These are phyloP conservation scores for Ricinus communis DNA, from an alignment of 345 rosid genomes.

Conservation along the genomic window DNA sequence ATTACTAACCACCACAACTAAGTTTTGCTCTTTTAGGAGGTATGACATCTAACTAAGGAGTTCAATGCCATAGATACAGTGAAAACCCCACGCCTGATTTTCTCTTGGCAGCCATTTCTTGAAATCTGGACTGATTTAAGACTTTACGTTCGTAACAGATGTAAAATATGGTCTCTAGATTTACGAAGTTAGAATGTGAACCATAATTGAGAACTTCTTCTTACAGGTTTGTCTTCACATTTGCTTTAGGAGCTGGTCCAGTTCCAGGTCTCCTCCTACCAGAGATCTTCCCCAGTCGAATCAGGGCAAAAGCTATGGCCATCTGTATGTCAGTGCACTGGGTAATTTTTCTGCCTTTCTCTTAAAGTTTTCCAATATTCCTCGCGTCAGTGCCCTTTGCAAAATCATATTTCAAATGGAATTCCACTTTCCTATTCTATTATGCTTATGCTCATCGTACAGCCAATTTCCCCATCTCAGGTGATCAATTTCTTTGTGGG, in stretches of 20 bases:
- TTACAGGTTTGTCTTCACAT: slow-evolving; percentile 85
- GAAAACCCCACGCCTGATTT: too few species aligned
- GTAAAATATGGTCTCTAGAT: neutral
- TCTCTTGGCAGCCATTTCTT: slow-evolving; percentile 1
- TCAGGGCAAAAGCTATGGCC: slow-evolving; percentile 97
- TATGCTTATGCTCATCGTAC: too few species aligned
- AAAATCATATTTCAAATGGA: neutral
- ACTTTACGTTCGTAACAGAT: neutral
- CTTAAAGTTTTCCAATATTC: neutral
- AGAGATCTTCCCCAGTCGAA: slow-evolving; percentile 86
- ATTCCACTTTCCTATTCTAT: neutral
- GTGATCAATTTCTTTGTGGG: slow-evolving; percentile 97
- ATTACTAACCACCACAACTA: neutral
- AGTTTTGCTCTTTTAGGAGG: neutral
- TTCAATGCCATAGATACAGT: neutral
- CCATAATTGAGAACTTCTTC: slow-evolving; percentile 16
- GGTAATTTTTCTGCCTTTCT: slow-evolving; percentile 46
- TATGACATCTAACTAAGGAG: neutral
- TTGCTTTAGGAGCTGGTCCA: slow-evolving; percentile 97
- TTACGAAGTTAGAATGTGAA: slow-evolving; percentile 2
- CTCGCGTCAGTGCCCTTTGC: neutral
- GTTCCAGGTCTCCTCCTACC: slow-evolving; percentile 95
- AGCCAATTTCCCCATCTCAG: slow-evolving; percentile 28
- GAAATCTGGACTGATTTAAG: neutral
- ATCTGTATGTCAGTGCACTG: slow-evolving; percentile 96